Conservation (phyloP, 192 early-diverging fungal genomes). For the Coemansia sp. region DNA sequence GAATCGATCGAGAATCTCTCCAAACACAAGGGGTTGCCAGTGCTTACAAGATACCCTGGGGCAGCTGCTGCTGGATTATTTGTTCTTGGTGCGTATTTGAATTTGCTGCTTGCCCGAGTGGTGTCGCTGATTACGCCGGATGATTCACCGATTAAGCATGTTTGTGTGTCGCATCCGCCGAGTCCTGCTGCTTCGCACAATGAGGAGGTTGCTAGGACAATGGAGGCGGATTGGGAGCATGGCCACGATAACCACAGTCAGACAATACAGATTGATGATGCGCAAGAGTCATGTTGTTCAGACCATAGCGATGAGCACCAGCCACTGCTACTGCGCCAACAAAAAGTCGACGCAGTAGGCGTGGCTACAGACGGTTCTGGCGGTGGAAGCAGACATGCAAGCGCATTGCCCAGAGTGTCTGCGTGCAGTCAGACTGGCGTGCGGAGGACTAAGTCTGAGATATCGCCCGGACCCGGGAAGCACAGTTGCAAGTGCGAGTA, state of each 20-base stretch:
- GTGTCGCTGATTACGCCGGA: conserved; percentile 30
- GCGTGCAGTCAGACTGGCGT: not conserved
- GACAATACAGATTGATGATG: conserved; percentile 4
- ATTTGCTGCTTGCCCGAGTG: conserved; percentile 28
- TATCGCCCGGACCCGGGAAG: not conserved
- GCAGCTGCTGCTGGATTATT: conserved; percentile 30
- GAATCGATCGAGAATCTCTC: conserved; percentile 41
- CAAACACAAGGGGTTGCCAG: conserved; percentile 7
- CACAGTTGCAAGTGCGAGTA: conserved; percentile 33
- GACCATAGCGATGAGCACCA: conserved; percentile 12
- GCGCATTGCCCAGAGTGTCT: not conserved
- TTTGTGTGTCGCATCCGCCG: conserved; percentile 43
- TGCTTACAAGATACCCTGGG: conserved; percentile 17
- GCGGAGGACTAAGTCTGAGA: not conserved
- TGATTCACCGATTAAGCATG: conserved; percentile 45
- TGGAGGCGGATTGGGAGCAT: not conserved
- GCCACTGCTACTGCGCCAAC: conserved; percentile 5
- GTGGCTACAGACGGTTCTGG: not conserved
- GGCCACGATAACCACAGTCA: conserved; percentile 10
- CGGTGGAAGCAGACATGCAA: not conserved
- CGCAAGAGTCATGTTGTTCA: no score
- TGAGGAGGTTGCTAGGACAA: not conserved
- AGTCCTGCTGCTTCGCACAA: conserved; percentile 13
- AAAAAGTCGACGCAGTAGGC: not conserved
- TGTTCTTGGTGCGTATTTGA: conserved; percentile 31